Percentiles rank a stretch among this genome's conserved stretches.
These are phyloP conservation scores for Aureobasidium mangrovei DNA, from an alignment of 2,329 filamentous ascomycete genomes.

Conservation along the genomic window DNA sequence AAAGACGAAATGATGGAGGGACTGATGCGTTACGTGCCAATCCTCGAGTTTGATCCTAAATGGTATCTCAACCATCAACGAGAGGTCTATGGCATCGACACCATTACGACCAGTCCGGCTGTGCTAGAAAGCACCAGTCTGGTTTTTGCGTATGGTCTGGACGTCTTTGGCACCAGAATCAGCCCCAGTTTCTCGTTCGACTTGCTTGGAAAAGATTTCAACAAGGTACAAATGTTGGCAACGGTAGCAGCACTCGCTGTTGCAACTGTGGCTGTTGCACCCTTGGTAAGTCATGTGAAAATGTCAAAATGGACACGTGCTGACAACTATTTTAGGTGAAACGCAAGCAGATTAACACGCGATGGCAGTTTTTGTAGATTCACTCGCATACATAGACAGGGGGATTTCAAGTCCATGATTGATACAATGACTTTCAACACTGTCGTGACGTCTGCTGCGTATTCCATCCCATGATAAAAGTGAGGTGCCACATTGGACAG, in stretches of 20 bases:
- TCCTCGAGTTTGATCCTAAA: constrained; percentile 75
- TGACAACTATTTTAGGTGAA: constrained; percentile 32
- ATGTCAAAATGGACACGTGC: constrained; percentile 13
- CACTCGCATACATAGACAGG: neutral
- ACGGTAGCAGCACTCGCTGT: constrained; percentile 74
- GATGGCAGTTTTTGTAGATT: constrained; percentile 44
- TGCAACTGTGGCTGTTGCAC: constrained; percentile 69
- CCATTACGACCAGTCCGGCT: constrained; percentile 67
- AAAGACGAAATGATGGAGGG: constrained; percentile 76
- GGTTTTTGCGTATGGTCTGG: constrained; percentile 78
- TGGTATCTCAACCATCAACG: constrained; percentile 72
- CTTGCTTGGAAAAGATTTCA: constrained; percentile 86
- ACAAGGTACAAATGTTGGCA: constrained; percentile 72
- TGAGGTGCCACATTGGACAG: no score
- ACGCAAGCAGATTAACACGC: constrained; percentile 59
- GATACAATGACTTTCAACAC: neutral
- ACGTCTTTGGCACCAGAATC: constrained; percentile 79
- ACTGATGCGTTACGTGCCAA: constrained; percentile 63
- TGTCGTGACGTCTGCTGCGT: no score
- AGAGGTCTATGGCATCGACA: constrained; percentile 66
- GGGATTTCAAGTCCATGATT: neutral
- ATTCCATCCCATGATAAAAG: no score
- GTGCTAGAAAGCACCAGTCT: constrained; percentile 86
- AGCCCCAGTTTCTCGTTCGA: constrained; percentile 89
- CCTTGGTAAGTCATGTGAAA: constrained; percentile 59